phyloP scores from a whole-genome alignment of 2,329 filamentous ascomycete species.

The Clathrospora elynae region DNA sequence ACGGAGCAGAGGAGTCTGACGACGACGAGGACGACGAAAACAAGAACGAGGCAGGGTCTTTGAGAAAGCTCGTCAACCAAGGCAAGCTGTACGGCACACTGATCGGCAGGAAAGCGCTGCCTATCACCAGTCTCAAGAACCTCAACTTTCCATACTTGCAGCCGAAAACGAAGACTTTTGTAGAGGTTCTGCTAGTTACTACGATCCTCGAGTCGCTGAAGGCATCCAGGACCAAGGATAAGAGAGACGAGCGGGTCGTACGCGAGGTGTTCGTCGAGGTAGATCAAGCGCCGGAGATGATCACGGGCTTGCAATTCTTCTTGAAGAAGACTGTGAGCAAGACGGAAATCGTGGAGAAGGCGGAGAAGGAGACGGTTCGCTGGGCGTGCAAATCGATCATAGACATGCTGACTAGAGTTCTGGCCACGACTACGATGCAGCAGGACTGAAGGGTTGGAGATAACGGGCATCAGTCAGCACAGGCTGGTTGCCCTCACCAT shows the following conservation, averaged over 20 bases:
- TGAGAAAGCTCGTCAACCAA: constrained; percentile 68
- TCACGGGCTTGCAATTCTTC: constrained; percentile 78
- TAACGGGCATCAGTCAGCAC: too few species aligned
- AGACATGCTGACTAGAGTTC: constrained; percentile 44
- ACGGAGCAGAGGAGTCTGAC: constrained; percentile 63
- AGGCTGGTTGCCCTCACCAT: too few species aligned
- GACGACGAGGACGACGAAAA: constrained; percentile 60
- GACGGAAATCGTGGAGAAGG: constrained; percentile 59
- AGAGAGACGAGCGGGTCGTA: constrained; percentile 63
- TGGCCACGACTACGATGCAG: constrained; percentile 44
- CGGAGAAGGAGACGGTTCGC: constrained; percentile 58
- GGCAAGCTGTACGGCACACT: constrained; percentile 69
- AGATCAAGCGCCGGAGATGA: constrained; percentile 68
- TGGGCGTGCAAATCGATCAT: constrained; percentile 51
- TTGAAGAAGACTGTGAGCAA: constrained; percentile 74
- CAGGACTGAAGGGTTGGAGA: constrained; percentile 39
- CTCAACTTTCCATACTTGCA: constrained; percentile 81
- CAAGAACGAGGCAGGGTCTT: constrained; percentile 55
- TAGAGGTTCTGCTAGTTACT: constrained; percentile 79
- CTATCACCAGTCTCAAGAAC: constrained; percentile 65
- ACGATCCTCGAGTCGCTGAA: constrained; percentile 71
- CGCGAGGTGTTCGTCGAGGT: constrained; percentile 69
- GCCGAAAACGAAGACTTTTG: constrained; percentile 74
- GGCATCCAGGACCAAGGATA: constrained; percentile 48
- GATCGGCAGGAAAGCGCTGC: constrained; percentile 63